Evolutionary conservation across 768 basidiomycete species (phyloP).

Genomic region (Leccinellum albellum): DNA sequence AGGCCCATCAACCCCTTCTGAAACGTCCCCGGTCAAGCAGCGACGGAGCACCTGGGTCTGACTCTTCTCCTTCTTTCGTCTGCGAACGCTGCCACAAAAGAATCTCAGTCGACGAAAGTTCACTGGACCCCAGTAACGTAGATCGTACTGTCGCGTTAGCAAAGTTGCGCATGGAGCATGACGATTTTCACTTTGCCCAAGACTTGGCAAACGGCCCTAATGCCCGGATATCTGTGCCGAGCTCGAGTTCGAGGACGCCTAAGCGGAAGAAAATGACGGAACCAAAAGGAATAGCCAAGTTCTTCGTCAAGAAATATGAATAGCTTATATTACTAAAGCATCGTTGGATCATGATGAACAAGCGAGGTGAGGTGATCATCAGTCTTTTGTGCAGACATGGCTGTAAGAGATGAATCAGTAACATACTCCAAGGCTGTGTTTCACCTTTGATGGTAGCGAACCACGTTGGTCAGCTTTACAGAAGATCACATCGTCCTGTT

Average conservation of each 20-base stretch:
- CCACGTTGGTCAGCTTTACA: not conserved
- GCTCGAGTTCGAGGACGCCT: conserved; percentile 13
- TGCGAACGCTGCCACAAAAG: conserved; percentile 57
- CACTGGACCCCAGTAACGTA: conserved; percentile 16
- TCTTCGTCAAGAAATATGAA: conserved; percentile 36
- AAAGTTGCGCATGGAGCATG: conserved; percentile 63
- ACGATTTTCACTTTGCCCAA: conserved; percentile 86
- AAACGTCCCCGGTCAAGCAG: conserved; percentile 41
- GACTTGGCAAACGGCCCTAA: conserved; percentile 55
- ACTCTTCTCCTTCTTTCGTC: conserved; percentile 38
- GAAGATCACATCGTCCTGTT: conserved; percentile 2
- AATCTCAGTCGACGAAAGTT: conserved; percentile 33
- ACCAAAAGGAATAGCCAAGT: conserved; percentile 45
- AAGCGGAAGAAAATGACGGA: conserved; percentile 31
- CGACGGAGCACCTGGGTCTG: not conserved
- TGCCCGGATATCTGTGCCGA: not conserved
- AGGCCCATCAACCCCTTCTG: conserved; percentile 17
- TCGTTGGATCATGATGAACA: not conserved
- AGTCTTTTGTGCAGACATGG: not conserved
- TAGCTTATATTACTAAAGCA: not conserved
- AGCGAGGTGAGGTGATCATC: not conserved
- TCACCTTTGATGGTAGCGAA: conserved; percentile 18
- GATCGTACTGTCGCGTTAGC: conserved; percentile 36
- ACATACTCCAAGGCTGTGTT: not conserved
- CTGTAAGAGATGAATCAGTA: not conserved